Conservation (phyloP, 2,329 filamentous ascomycete species). For the Arthroderma sp. region DNA sequence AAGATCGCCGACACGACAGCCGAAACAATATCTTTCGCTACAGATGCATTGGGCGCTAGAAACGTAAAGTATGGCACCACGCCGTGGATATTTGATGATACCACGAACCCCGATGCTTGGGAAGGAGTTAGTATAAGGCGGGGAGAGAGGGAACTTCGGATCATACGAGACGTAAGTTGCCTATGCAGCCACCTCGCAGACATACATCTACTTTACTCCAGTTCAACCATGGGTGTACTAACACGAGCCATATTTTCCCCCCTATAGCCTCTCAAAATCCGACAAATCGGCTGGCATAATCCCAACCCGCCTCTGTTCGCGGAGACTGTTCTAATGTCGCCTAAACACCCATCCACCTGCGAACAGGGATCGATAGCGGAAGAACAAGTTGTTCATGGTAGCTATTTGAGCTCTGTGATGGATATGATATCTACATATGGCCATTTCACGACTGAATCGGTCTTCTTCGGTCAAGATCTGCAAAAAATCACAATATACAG, state of each 20-base stretch:
- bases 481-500: constrained; percentile 2
- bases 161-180: constrained; percentile 3
- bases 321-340: constrained; percentile 3
- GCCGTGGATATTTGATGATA: not conserved
- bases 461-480: constrained; percentile 3
- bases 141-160: constrained; percentile 1
- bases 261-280: constrained; percentile 2
- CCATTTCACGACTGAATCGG: not conserved
- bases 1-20: not conserved
- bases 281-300: constrained; percentile 1
- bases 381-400: not conserved
- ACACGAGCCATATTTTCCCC: no score
- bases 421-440: not conserved
- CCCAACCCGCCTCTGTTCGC: not conserved
- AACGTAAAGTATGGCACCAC: constrained; percentile 1
- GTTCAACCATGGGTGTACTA: no score
- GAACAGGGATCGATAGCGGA: not conserved
- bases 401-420: not conserved
- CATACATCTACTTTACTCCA: not conserved
- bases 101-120: not conserved
- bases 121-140: constrained; percentile 2
- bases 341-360: constrained; percentile 2
- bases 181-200: not conserved
- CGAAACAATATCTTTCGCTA: constrained; percentile 2
- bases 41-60: constrained; percentile 2